Percentiles rank a stretch among this genome's conserved stretches.
These are phyloP conservation scores for Solanum gandarillasii DNA, from an alignment of 257 asterid species.

Conservation along the genomic window DNA sequence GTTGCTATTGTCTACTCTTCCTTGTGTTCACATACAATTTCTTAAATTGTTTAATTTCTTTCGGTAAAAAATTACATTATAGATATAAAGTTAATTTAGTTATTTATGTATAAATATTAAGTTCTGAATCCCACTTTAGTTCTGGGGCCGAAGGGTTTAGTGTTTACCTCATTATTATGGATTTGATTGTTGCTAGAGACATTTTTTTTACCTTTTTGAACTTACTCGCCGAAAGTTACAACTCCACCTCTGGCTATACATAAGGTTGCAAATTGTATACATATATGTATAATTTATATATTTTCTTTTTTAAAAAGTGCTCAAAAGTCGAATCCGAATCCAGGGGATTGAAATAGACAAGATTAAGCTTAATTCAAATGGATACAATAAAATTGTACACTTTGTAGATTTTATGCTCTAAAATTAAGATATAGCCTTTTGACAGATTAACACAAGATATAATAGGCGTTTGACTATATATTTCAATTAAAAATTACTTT, in stretches of 20 bases:
- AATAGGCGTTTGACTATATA: background rate
- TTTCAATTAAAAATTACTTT: background rate
- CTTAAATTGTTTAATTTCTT: background rate
- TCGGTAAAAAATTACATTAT: rapidly evolving
- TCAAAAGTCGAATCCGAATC: too few relatives aligned
- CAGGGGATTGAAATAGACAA: too few relatives aligned
- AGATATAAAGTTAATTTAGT: background rate
- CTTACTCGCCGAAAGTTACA: too few relatives aligned
- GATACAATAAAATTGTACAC: too few relatives aligned
- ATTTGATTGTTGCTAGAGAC: too few relatives aligned
- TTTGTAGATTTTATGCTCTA: background rate
- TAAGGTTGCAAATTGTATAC: too few relatives aligned
- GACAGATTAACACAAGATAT: background rate
- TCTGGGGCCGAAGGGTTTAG: background rate
- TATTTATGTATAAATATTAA: background rate
- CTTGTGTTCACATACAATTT: background rate
- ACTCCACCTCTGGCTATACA: rapidly evolving
- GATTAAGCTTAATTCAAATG: background rate
- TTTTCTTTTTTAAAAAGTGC: too few relatives aligned
- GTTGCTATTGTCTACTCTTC: background rate
- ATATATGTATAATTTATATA: too few relatives aligned
- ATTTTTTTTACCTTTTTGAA: too few relatives aligned
- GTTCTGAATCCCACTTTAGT: too few relatives aligned
- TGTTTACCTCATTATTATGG: too few relatives aligned
- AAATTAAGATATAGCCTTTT: background rate